Evolutionary conservation across 108 stramenopile genomes (phyloP), one percentile per base, ranked within the genome.

Genomic region (Nitzschia putrida): DNA sequence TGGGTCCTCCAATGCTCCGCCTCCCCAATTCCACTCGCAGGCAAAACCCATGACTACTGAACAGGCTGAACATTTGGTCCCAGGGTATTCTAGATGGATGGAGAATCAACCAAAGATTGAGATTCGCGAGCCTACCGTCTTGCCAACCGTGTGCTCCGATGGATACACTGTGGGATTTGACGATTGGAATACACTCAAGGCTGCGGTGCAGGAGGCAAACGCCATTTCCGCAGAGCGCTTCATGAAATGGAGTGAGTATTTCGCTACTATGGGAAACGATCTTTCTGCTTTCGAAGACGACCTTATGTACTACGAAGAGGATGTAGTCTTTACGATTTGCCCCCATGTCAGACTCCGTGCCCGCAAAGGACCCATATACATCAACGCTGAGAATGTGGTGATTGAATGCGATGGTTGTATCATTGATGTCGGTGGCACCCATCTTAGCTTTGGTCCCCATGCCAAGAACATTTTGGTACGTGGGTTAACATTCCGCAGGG

Each of bases 371-470:
- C 71, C 87, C 8, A 85, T 91, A 16, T 89, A 81, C 73, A 80
- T 94, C 55, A 90, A 94, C 78, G 87, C 93, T 11, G 88, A 89
- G 61, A 90, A 94, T 53, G 68, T 91, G 25, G 73, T 79, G 23
- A 80, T 94, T 43, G 78, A 90, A 75, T 94, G 93, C 54, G 63
- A 78, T 8, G 68, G 49, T 24, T 94, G 90, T 60, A 66, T 66
- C 49, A 54, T 84, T 58, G 80, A 89, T 68, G 78, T 85, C 23
- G 65, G 73, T 1, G 88, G 86, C 1, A 88, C 89, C 0, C 93
- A 94, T 54, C 73, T 94, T 18, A 74, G 79, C 52, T 94, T 94
- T 77, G 93, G 93, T 11, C 89, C 88, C 10, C 81, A 89, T 55
- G 89, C 93, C 20, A 78, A 69, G 42, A 86, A 91, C 52, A 77